Percentiles rank a stretch among this genome's conserved stretches.
These are phyloP conservation scores for Neurospora sp. DNA, from an alignment of 495 filamentous ascomycete genomes.

Conservation along the genomic window DNA sequence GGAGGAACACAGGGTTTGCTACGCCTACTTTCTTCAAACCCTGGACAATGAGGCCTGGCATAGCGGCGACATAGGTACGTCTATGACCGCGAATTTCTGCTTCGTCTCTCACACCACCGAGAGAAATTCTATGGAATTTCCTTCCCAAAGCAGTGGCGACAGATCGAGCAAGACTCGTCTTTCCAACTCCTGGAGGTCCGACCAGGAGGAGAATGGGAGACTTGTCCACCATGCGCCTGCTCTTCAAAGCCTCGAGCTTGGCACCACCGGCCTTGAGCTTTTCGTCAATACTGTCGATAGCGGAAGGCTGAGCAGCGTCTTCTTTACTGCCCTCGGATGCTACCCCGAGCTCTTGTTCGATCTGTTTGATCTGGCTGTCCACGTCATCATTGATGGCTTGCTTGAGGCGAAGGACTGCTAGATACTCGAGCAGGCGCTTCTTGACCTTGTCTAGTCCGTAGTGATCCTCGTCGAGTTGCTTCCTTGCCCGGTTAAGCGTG, in stretches of 20 bases:
- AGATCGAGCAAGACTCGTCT: constrained; percentile 91
- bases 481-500: constrained; percentile 67
- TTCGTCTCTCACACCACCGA: constrained; percentile 92
- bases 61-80: constrained; percentile 94
- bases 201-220: constrained; percentile 92
- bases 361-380: constrained; percentile 61
- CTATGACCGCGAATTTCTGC: constrained; percentile 95
- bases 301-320: constrained; percentile 1
- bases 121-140: constrained; percentile 95
- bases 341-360: constrained; percentile 47
- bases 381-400: constrained; percentile 74
- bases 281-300: constrained; percentile 24
- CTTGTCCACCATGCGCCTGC: constrained; percentile 77
- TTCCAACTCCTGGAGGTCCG: constrained; percentile 91
- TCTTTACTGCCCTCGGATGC: constrained; percentile 14
- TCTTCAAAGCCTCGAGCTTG: constrained; percentile 59
- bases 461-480: constrained; percentile 92
- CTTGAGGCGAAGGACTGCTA: constrained; percentile 91
- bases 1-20: constrained; percentile 88
- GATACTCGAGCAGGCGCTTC: constrained; percentile 89
- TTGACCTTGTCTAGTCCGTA: constrained; percentile 97
- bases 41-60: constrained; percentile 92
- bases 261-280: constrained; percentile 40
- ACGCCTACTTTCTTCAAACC: constrained; percentile 95
- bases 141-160: constrained; percentile 84